These are phyloP conservation scores for Calonectria naviculata DNA, from an alignment of 2,329 filamentous ascomycete species.

Conservation along the genomic window DNA sequence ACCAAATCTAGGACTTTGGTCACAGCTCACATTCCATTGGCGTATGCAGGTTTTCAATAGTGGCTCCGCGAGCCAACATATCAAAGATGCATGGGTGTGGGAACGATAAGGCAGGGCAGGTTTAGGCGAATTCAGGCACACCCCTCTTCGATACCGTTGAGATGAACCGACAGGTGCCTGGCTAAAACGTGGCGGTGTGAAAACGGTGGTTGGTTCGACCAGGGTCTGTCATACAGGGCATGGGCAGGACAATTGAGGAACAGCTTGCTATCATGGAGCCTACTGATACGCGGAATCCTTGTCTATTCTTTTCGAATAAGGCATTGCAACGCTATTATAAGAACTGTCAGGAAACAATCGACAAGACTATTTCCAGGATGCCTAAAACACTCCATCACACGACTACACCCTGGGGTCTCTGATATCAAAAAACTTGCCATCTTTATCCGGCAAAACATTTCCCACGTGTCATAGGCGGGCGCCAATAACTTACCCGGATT, in stretches of 20 bases:
- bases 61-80: neutral
- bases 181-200: neutral
- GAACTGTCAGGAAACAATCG: neutral
- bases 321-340: neutral
- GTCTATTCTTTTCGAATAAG: neutral
- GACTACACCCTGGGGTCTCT: neutral
- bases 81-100: neutral
- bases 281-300: no score
- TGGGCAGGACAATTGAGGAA: neutral
- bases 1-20: neutral
- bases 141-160: neutral
- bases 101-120: neutral
- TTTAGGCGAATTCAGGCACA: neutral
- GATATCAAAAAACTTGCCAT: neutral
- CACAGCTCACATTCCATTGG: neutral
- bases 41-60: constrained; percentile 2
- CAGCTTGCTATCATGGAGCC: neutral
- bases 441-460: neutral
- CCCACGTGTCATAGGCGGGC: neutral
- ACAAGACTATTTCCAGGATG: neutral
- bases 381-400: neutral
- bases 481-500: neutral
- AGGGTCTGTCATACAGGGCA: neutral
- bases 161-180: neutral
- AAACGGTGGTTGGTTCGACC: neutral